Base-by-base conservation (phyloP, 495 filamentous ascomycete genomes). In the Cryomyces minteri region DNA sequence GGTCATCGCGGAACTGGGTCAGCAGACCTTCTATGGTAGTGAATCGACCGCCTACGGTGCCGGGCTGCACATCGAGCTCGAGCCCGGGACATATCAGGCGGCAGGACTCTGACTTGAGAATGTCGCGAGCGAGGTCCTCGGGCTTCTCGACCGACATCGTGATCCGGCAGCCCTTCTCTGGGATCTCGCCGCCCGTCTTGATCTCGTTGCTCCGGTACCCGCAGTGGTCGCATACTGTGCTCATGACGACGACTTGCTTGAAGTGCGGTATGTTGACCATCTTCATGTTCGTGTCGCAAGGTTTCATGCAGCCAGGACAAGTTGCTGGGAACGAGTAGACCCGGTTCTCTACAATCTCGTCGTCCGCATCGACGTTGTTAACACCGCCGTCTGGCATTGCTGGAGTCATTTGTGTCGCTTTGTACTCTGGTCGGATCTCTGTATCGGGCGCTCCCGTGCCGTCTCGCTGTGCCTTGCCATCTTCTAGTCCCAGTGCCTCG, bases 191-290 rank as follows among this genome's bases (percentile, higher is more conserved):
- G 50, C 92, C 92, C 1, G 92, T 94, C 68, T 95, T 95, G 44
- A 96, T 82, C 58, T 99, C 90, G 61, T 87, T 93, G 50, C 76
- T 85, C 43, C 83, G 79, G 62, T 95, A 95, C n/a, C 85, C 88
- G 58, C 90, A 98, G 62, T 80, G 67, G 30, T 83, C 75, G 57
- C 90, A 98, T 43, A 77, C 74, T 8, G 86, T 94, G 53, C 76
- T 82, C 76, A 88, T 94, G 51, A 96, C 66, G 40, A 92, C 73
- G 14, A 96, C 90, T 51, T 95, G 77, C 61, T 94, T 93, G 70
- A 99, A 99, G 61, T 92, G 76, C 0, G 90, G 90, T 45, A 99
- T 95, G 50, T 88, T 79, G 39, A 96, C 83, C 70, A 93, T 86
- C 67, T 94, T 88, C 77, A 94, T 88, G 57, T 90, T 84, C 28